Evolutionary conservation across 495 filamentous ascomycete genomes (phyloP).

Genomic region (Pseudevernia furfuracea): DNA sequence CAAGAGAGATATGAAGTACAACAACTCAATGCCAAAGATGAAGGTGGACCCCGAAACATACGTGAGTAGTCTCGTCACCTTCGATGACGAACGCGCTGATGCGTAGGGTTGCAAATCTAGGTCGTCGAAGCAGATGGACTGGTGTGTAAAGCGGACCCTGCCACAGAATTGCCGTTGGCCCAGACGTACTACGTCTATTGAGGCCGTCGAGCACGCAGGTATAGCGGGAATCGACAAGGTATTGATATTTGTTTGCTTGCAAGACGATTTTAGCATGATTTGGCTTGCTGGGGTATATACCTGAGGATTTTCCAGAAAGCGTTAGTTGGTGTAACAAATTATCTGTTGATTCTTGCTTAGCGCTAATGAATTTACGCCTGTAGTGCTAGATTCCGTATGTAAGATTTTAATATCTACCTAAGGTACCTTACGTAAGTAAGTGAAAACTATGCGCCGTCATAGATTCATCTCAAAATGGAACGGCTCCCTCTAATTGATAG

Average conservation of each 20-base stretch:
- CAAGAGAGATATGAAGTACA: conserved; percentile 93
- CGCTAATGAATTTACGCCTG: background rate
- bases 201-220: conserved; percentile 5
- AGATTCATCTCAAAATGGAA: background rate
- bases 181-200: conserved; percentile 78
- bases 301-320: background rate
- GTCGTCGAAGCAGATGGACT: conserved; percentile 80
- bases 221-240: background rate
- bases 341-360: background rate
- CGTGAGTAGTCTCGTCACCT: conserved; percentile 33
- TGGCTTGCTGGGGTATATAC: background rate
- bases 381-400: background rate
- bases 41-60: conserved; percentile 90
- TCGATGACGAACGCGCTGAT: background rate
- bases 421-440: background rate
- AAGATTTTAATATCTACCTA: background rate
- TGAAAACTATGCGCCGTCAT: background rate
- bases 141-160: conserved; percentile 68
- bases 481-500: background rate
- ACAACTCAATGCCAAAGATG: conserved; percentile 84
- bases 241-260: background rate
- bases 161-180: conserved; percentile 63
- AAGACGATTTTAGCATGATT: background rate
- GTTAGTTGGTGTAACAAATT: background rate
- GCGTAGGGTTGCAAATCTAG: conserved; percentile 22